phyloP scores from a whole-genome alignment of 1,284 basidiomycete species.

The Nidula niveotomentosa region DNA sequence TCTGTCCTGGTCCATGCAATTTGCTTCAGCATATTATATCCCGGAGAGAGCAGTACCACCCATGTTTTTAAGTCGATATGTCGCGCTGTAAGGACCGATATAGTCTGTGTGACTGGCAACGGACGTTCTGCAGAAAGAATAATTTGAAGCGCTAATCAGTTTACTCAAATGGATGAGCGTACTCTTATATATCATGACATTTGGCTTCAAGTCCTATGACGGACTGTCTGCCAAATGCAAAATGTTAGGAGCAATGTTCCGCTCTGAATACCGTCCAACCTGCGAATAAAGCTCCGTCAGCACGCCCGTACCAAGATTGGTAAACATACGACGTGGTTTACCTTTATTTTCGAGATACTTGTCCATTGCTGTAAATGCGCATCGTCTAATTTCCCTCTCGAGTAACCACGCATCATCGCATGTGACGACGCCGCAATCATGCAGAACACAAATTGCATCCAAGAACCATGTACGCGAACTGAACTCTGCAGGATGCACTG shows the following conservation, averaged over 20 bases:
- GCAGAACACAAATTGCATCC: slow-evolving; percentile 39
- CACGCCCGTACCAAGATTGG: neutral
- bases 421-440: slow-evolving; percentile 42
- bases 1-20: no score
- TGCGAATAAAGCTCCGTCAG: slow-evolving; percentile 7
- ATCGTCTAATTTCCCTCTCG: slow-evolving; percentile 41
- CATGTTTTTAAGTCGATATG: no score
- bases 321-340: slow-evolving; percentile 13
- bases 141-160: no score
- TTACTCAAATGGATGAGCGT: no score
- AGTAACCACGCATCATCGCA: slow-evolving; percentile 45
- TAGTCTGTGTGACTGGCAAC: no score
- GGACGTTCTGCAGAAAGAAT: no score
- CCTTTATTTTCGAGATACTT: slow-evolving; percentile 42
- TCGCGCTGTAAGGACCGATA: no score
- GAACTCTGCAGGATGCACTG: slow-evolving; percentile 29
- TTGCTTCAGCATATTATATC: no score
- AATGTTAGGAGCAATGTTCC: slow-evolving; percentile 21
- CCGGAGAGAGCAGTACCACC: no score
- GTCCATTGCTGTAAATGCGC: slow-evolving; percentile 45
- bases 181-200: no score
- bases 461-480: slow-evolving; percentile 44
- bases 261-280: slow-evolving; percentile 29
- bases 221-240: no score
- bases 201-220: no score